Base-by-base conservation (phyloP, 441 rosid genomes). In the Populus tomentosa region DNA sequence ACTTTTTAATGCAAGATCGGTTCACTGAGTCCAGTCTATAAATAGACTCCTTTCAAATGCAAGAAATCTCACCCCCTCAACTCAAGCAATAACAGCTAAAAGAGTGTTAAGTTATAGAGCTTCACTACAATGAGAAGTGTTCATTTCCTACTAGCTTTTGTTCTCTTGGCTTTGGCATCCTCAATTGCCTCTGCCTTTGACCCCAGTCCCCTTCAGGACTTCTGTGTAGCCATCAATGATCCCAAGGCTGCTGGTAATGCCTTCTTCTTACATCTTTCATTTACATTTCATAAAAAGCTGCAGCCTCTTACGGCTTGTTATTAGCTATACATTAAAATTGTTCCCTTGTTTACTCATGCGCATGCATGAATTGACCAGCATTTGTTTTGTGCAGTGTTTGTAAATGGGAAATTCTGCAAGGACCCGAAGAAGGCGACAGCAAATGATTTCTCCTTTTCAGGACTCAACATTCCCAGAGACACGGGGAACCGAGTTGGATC, bases 171-270 rank as follows among this genome's bases (percentile, higher is more conserved):
- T 67, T 1, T 20, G 23, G n/a, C 70, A 1, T 32, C 70, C 14
- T 67, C 42, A 14, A 6, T 67, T 33, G 21, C 70, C 46, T 18
- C 18, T 30, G 70, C 70, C 40, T 5, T 0, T 33, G 70, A 67
- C 35, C 70, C 70, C n/a, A 32, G 42, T 8, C 23, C 70, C 2
- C 70, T 67, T 67, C 70, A 67, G 70, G 70, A 67, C 70, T 67
- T 67, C 35, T 67, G 70, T 4, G 40, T 32, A 30, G 70, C 70
- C 40, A n/a, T 32, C 40, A n/a, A 67, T 67, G 21, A 32, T 36
- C 70, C 70, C 23, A 18, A 32, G 33, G n/a, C 5, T 67, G 70
- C 40, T 33, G 70, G 70, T 67, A 67, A 4, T 10, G 1, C 18
- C 0, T 63, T 65, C 32, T 30, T 65, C 68, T 18, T 20, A 59